These are phyloP conservation scores for Xylariaceae sp. DNA, from an alignment of 2,329 filamentous ascomycete genomes.

Conservation along the genomic window DNA sequence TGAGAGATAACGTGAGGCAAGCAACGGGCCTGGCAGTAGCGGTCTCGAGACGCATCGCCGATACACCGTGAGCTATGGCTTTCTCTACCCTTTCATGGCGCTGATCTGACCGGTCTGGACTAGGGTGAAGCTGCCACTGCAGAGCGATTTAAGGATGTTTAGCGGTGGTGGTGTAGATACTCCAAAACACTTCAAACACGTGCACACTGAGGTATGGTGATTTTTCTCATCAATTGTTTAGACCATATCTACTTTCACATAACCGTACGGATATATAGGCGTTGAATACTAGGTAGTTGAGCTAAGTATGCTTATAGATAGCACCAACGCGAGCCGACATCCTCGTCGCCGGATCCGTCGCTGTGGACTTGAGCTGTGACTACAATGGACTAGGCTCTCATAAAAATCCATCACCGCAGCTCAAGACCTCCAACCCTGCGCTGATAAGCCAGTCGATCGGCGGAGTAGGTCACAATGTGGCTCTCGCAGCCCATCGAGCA, in stretches of 20 bases:
- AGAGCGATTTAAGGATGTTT: conserved; percentile 7
- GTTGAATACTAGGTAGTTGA: too few relatives aligned
- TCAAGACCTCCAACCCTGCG: conserved; percentile 83
- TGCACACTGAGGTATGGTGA: conserved; percentile 21
- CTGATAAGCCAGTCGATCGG: conserved; percentile 78
- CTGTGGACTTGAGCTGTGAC: conserved; percentile 83
- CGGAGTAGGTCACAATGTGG: conserved; percentile 89
- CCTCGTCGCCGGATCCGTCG: conserved; percentile 87
- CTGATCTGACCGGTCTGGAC: conserved; percentile 19
- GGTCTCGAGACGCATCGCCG: conserved; percentile 42
- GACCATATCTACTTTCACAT: not conserved
- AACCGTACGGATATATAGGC: not conserved
- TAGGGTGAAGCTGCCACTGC: conserved; percentile 24
- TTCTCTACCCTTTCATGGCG: conserved; percentile 8
- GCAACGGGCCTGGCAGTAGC: conserved; percentile 53
- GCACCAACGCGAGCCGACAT: conserved; percentile 56
- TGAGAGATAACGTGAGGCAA: conserved; percentile 50
- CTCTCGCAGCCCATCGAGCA: conserved; percentile 70
- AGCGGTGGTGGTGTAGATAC: conserved; percentile 9
- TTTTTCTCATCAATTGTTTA: not conserved
- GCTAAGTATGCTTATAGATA: too few relatives aligned
- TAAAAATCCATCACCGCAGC: conserved; percentile 40
- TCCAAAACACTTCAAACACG: conserved; percentile 11
- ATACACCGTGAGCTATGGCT: conserved; percentile 29
- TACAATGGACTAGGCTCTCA: conserved; percentile 41